Base-by-base conservation (phyloP, 148 eudicot genomes). In the Camellia lanceoleosa region DNA sequence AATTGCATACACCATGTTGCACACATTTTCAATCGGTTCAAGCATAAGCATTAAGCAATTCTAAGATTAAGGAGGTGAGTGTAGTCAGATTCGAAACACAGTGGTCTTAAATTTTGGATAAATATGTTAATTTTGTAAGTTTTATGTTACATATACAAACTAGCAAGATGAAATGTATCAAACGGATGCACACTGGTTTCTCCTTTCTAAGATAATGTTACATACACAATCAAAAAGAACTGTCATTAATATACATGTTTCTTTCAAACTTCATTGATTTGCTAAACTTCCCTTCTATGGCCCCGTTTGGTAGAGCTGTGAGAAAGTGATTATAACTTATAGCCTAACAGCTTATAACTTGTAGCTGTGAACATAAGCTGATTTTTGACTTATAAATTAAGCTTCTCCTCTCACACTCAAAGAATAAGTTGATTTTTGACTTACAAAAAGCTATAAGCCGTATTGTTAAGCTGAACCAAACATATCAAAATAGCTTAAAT, bases 11-110 rank as follows among this genome's bases (percentile, higher is more conserved):
- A n/a, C 66, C 41, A 4, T 8, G 30, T 43, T 0, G 14, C 65
- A 44, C 15, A 44, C 68, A 75, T 43, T 75, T 60, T 43, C 52
- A 75, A 75, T 61, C 55, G 44, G 18, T 62, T 75, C 41, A 59
- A 43, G 67, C 54, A 3, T 18, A 7, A 70, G 5, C 58, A 71
- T 71, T 49, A n/a, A 52, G 43, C 41, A 51, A 38, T 15, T 72
- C 52, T 44, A 71, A n/a, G 41, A 9, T 19, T 20, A 0, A 1
- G 11, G 9, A 23, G 67, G 41, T n/a, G 38, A 63, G 41, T 6
- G 67, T 20, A 20, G 2, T n/a, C 38, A 63, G 41, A 63, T 63
- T 63, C 10, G 15, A 49, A 44, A 52, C 55, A 49, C n/a, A 15
- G 10, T 46, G 71, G 46, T 68, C 19, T 16, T 42, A 16, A 0